Evolutionary conservation across 768 basidiomycete species (phyloP).

Genomic region (Kwoniella heveanensis): DNA sequence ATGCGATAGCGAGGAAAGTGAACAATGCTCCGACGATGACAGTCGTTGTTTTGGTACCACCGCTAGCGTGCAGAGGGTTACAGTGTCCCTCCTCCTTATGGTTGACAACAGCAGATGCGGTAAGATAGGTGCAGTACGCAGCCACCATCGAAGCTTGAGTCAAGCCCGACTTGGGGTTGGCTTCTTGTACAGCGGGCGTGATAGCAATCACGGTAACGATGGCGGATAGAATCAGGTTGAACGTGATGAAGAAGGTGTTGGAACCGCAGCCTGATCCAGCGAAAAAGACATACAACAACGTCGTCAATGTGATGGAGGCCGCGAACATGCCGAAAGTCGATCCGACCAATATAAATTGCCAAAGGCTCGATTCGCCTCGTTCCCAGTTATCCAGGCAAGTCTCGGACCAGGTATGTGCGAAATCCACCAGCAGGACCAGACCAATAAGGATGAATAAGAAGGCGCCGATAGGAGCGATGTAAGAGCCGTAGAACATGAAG

Average conservation of each 20-base stretch:
- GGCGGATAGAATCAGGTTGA: conserved; percentile 81
- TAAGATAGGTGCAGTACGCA: conserved; percentile 93
- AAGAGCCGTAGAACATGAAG: conserved; percentile 98
- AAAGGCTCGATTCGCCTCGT: conserved; percentile 76
- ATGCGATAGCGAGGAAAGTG: conserved; percentile 97
- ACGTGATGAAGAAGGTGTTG: conserved; percentile 96
- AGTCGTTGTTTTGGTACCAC: conserved; percentile 74
- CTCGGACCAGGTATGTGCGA: conserved; percentile 98
- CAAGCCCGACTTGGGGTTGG: conserved; percentile 90
- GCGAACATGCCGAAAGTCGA: conserved; percentile 89
- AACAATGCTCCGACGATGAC: conserved; percentile 89
- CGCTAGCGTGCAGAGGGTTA: conserved; percentile 78
- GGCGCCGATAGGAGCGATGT: conserved; percentile 82
- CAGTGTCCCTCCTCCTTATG: conserved; percentile 73
- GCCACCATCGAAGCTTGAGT: conserved; percentile 97
- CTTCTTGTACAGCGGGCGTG: conserved; percentile 82
- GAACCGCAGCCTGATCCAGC: conserved; percentile 80
- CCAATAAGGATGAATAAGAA: conserved; percentile 95
- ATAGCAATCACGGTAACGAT: conserved; percentile 79
- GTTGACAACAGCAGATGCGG: conserved; percentile 90
- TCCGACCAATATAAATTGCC: conserved; percentile 94
- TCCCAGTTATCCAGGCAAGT: conserved; percentile 97
- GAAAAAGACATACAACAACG: conserved; percentile 88
- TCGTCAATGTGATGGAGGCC: conserved; percentile 79
- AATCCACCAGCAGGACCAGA: conserved; percentile 94